These are phyloP conservation scores for Sarcomyxa edulis DNA, from an alignment of 768 basidiomycete genomes.

Conservation along the genomic window DNA sequence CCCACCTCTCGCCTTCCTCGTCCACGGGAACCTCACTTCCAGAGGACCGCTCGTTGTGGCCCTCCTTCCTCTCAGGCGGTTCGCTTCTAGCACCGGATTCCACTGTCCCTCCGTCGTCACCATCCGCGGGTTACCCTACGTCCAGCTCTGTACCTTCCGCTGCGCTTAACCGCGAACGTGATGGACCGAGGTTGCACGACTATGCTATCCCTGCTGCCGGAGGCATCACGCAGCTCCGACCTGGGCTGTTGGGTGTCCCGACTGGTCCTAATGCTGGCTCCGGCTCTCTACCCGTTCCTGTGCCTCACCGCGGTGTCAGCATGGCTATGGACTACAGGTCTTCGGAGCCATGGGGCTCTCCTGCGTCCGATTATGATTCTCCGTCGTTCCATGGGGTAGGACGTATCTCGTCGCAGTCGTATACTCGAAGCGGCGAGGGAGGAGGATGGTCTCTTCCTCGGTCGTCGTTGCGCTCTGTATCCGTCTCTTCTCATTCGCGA, in stretches of 20 bases:
- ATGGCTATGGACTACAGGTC: no score
- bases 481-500: constrained; percentile 26
- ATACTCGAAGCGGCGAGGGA: constrained; percentile 7
- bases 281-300: constrained; percentile 24
- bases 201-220: constrained; percentile 45
- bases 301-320: constrained; percentile 25
- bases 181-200: constrained; percentile 63
- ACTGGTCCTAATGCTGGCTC: constrained; percentile 12
- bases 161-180: constrained; percentile 17
- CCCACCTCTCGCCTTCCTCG: constrained; percentile 68
- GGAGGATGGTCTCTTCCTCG: constrained; percentile 51
- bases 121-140: constrained; percentile 19
- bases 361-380: no score
- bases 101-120: constrained; percentile 11
- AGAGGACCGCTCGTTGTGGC: constrained; percentile 92
- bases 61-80: constrained; percentile 73
- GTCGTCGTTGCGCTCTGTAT: constrained; percentile 44
- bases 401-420: no score
- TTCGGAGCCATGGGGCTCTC: constrained; percentile 26
- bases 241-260: constrained; percentile 43
- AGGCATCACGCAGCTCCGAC: constrained; percentile 54
- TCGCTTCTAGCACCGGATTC: constrained; percentile 46
- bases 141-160: constrained; percentile 52
- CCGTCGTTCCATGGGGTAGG: constrained; percentile 13
- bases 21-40: constrained; percentile 74